Base-by-base conservation (phyloP, 495 filamentous ascomycete species). In the Penicillium psychrofluorescens region DNA sequence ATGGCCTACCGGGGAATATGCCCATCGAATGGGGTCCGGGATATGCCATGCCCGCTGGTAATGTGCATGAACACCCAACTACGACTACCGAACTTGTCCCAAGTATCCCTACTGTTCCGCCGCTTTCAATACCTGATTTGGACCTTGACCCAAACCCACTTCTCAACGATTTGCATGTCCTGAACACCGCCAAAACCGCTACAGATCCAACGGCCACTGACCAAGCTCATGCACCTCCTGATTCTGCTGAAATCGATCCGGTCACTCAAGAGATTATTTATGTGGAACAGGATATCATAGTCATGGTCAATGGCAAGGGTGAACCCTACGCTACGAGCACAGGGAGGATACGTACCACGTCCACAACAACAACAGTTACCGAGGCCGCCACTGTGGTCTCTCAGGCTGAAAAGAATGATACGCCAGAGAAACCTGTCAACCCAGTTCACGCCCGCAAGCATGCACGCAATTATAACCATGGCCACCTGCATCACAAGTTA, bases 1-100 rank as follows among this genome's bases (percentile, higher is more conserved):
- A 54, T 11, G 75, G 74, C 22, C 59, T 86, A 7, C 76, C 78
- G 0, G 79, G 77, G 33, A 66, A 70, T 41, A 64, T 80, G 15
- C 53, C 59, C 4, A 61, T 86, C 38, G 52, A 70, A 46, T 63
- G 47, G 50, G 79, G 80, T 4, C 77, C 78, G 8, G 75, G 37
- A 14, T 71, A 72, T 38, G 80, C 79, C 2, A 44, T 45, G 38
- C 54, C 56, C 36, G 44, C 52, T 35, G 49, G 45, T 34, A 50
- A 57, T 27, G 48, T 41, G 41, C 2, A 34, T 30, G 27, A 16
- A 27, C 51, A 12, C 7, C 53, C 13, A 29, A 50, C 15, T 34
- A 41, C 39, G 7, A 28, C 38, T 22, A 7, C 41, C 34, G n/a
- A 29, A 7, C 36, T 37, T 32, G 22, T 49, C 11, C 14, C 53